Evolutionary conservation across 208 protist genomes (phyloP), one percentile per base, ranked within the genome.

Genomic region (Trypanosoma platydactyli): DNA sequence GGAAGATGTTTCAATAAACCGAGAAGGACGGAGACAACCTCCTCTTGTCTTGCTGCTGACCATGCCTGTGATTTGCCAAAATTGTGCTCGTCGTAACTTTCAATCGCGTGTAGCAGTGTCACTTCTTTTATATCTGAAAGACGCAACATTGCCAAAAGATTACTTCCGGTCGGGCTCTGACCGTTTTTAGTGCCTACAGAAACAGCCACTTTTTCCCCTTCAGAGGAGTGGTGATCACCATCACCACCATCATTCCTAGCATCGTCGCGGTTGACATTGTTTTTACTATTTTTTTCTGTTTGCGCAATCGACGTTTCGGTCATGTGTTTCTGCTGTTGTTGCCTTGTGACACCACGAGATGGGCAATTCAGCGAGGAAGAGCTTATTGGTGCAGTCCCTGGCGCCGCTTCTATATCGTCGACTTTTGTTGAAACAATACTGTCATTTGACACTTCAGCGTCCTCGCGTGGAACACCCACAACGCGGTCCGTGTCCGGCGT

Each of bases 121-220:
- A 71, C 67, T 57, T 94, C 88, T 67, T 89, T 90, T 41, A 94
- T 78, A 50, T 94, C 88, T 6, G 88, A 85, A 42, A 94, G 56
- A 22, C 78, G 77, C 42, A 94, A 77, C 68, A 91, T 78, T 7
- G 80, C 66, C 22, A 91, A 64, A 40, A 94, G 71, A 18, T 76
- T 76, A 22, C 72, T 84, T 11, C 77, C 65, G 35, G 64, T 84
- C 40, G 83, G 68, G 29, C 50, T 38, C 16, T 51, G 29, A 4
- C 45, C 50, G 48, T 55, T 63, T 3, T 16, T 70, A 41, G n/a
- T 53, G n/a, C 41, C n/a, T n/a, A 40, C 2, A 30, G 45, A 64
- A 30, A 45, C 6, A 62, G 5, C 25, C 16, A 5, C 9, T 15
- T 49, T 59, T 11, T 62, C 51, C 20, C 12, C n/a, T 24, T 35